Evolutionary conservation across 371 early-diverging fungal species (phyloP), one percentile per base, ranked within the genome.

Genomic region (Saksenaea oblongispora): DNA sequence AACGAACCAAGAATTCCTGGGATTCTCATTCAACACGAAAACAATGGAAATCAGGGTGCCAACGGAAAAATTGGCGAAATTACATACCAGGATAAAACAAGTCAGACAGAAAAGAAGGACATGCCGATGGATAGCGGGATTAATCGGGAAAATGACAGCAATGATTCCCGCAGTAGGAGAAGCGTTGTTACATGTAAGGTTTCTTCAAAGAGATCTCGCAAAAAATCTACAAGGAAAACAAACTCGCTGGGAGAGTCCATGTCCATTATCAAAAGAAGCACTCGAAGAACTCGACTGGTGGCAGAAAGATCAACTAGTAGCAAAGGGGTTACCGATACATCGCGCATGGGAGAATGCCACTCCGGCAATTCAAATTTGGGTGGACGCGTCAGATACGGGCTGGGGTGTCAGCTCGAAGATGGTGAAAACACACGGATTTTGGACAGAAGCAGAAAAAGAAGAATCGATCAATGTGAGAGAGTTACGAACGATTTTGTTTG

Each of bases 381-480:
- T 57, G 2, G 63, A 63, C 18, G 57, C 63, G 17, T 67, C 63
- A 0, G 56, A 65, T n/a, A 59, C 63, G 5, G 65, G 63, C 0
- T 70, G 70, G 63, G 70, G 24, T 24, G 31, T 70, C 2, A 10
- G 15, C 22, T 62, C 58, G 15, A 9, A 1, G 26, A 8, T 14
- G 1, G 1, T 63, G 8, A 1, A 59, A 11, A 66, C 65, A 24
- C 26, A 47, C 2, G 69, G 69, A 0, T 65, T 62, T 27, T 75
- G 75, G 75, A 65, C 28, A 2, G 5, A 34, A 18, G 24, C 58
- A 17, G 67, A 67, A 34, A 55, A 31, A 54, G 41, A 41, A 53
- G 8, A 11, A 1, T 70, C 68, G 4, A 70, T 68, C 47, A 74
- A 70, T 35, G 64, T 74, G 4, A 3, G 71, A 53, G 71, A 74